Evolutionary conservation across 208 protist genomes (phyloP).

Genomic region (Trypanosoma scelopori): DNA sequence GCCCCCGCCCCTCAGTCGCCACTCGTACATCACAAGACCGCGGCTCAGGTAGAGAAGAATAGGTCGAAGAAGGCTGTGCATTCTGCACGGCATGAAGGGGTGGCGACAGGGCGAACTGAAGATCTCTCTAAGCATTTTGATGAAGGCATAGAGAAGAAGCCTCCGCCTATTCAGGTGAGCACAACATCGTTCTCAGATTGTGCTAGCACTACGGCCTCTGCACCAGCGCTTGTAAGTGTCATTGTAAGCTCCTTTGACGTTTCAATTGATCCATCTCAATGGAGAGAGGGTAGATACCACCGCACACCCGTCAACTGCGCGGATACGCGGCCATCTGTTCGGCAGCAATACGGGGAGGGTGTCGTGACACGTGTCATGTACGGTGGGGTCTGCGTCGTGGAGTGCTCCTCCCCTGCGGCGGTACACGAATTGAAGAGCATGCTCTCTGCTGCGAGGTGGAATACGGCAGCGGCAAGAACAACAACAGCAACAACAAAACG

Average conservation of each 20-base stretch:
- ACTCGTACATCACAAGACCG: too few relatives aligned
- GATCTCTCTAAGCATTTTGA: too few relatives aligned
- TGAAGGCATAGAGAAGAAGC: too few relatives aligned
- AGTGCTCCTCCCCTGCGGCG: conserved; percentile 47
- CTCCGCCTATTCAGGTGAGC: too few relatives aligned
- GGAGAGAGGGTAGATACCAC: conserved; percentile 49
- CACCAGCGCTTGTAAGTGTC: conserved; percentile 21
- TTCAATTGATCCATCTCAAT: conserved; percentile 71
- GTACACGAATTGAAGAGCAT: conserved; percentile 41
- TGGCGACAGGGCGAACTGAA: too few relatives aligned
- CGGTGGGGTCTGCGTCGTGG: conserved; percentile 67
- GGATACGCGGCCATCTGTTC: conserved; percentile 19
- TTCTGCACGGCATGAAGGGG: too few relatives aligned
- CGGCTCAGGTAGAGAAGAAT: too few relatives aligned
- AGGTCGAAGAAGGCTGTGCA: too few relatives aligned
- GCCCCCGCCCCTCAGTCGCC: too few relatives aligned
- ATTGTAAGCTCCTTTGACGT: conserved; percentile 68
- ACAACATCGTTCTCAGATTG: not conserved
- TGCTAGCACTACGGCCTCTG: not conserved
- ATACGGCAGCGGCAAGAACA: conserved; percentile 11
- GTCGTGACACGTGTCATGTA: conserved; percentile 89
- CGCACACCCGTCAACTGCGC: conserved; percentile 39
- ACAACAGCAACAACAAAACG: conserved; percentile 8
- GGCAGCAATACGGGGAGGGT: conserved; percentile 63
- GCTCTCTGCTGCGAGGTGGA: conserved; percentile 23